A percentile compares a stretch with the other conserved stretches of the same genome.
Evolutionary conservation across 1,139 yeast species (phyloP).

Genomic region (Ogataea hybrid): DNA sequence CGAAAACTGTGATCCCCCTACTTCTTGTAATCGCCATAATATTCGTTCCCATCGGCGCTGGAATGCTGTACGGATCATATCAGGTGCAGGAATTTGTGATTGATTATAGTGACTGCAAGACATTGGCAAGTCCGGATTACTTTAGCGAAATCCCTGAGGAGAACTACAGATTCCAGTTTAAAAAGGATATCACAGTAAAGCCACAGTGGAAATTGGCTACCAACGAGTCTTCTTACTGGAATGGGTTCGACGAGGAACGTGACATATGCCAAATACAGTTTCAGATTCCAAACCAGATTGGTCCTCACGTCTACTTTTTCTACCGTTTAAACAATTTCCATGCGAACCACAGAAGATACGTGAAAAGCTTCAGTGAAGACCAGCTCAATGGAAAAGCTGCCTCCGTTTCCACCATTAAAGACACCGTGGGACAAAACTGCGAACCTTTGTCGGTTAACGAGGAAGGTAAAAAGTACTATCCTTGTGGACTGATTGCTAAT

Average conservation of each 20-base stretch:
- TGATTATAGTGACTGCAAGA: constrained; percentile 76
- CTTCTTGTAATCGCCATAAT: constrained; percentile 74
- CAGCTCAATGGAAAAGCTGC: constrained; percentile 81
- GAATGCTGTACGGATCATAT: constrained; percentile 78
- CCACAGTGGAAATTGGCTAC: constrained; percentile 70
- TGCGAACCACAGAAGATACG: constrained; percentile 94
- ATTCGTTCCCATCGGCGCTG: constrained; percentile 90
- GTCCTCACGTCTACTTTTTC: constrained; percentile 74
- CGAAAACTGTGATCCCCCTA: constrained; percentile 82
- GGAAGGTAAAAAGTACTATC: constrained; percentile 68
- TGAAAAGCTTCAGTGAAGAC: constrained; percentile 84
- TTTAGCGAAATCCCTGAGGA: constrained; percentile 63
- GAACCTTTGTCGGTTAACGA: constrained; percentile 66
- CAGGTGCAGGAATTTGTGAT: constrained; percentile 75
- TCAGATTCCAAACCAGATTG: constrained; percentile 69
- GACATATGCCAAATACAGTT: constrained; percentile 77
- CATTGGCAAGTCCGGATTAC: constrained; percentile 49
- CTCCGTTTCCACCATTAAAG: constrained; percentile 51
- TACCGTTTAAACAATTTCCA: constrained; percentile 81
- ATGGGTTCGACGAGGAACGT: constrained; percentile 53
- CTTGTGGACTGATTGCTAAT: constrained; percentile 96
- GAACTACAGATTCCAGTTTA: constrained; percentile 54
- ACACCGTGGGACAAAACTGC: constrained; percentile 80
- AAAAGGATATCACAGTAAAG: constrained; percentile 30
- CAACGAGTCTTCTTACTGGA: constrained; percentile 40